These are phyloP conservation scores for Candida sp. DNA, from an alignment of 1,139 yeast genomes.

Conservation along the genomic window DNA sequence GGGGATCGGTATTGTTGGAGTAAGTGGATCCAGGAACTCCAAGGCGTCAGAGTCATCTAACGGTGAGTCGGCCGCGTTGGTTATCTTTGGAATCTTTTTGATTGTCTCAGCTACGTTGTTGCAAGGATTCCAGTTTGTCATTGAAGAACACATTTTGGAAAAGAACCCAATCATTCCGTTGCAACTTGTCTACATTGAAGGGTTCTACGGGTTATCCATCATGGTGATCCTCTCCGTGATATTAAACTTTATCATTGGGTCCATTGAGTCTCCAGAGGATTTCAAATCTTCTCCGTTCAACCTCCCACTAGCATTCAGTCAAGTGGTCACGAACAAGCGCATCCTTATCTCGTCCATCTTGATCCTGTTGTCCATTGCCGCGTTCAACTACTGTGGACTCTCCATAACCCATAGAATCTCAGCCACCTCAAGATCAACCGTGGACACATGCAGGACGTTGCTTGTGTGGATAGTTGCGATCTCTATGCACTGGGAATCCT, in stretches of 20 bases:
- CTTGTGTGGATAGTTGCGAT: slow-evolving; percentile 81
- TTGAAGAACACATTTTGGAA: slow-evolving; percentile 72
- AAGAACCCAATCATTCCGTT: slow-evolving; percentile 62
- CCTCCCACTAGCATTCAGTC: slow-evolving; percentile 51
- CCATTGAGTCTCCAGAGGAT: slow-evolving; percentile 27
- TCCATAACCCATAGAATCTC: slow-evolving; percentile 67
- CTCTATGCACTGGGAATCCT: slow-evolving; percentile 78
- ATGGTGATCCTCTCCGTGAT: slow-evolving; percentile 49
- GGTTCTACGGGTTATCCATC: slow-evolving; percentile 62
- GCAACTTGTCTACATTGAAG: slow-evolving; percentile 76
- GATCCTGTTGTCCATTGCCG: slow-evolving; percentile 75
- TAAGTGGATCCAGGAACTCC: slow-evolving; percentile 54
- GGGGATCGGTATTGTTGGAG: slow-evolving; percentile 77
- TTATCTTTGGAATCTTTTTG: slow-evolving; percentile 59
- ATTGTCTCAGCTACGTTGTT: slow-evolving; percentile 67
- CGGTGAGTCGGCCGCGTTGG: slow-evolving; percentile 18
- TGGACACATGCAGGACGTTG: slow-evolving; percentile 79
- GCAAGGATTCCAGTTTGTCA: slow-evolving; percentile 78
- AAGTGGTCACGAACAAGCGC: slow-evolving; percentile 45
- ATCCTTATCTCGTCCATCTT: slow-evolving; percentile 59
- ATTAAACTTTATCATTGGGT: slow-evolving; percentile 46
- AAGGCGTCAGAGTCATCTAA: slow-evolving; percentile 11
- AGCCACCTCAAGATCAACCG: slow-evolving; percentile 81
- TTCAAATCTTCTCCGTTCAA: slow-evolving; percentile 60
- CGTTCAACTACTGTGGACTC: slow-evolving; percentile 78